These are phyloP conservation scores for Tetrastigma voinierianum DNA, from an alignment of 164 flowering plant genomes.

Conservation along the genomic window DNA sequence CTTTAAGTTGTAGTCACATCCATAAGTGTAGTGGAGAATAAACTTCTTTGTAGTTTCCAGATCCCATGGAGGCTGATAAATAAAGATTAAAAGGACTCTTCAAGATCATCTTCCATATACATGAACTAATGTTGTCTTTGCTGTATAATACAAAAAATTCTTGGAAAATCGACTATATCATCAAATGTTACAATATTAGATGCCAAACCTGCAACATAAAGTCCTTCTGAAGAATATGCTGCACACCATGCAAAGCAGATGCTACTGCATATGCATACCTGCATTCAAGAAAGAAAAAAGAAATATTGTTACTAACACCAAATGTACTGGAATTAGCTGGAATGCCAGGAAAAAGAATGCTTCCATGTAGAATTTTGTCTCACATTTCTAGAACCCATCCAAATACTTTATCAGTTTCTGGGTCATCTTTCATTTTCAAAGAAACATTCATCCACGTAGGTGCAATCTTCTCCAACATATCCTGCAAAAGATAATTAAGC, in stretches of 20 bases:
- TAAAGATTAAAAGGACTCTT: neutral
- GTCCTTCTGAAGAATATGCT: conserved; percentile 85
- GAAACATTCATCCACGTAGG: conserved; percentile 99
- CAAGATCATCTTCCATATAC: too few relatives aligned
- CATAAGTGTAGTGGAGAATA: conserved; percentile 91
- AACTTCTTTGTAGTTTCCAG: conserved; percentile 47
- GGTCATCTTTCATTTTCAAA: conserved; percentile 80
- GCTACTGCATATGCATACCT: conserved; percentile 75
- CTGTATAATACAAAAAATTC: too few relatives aligned
- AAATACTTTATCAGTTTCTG: conserved; percentile 82
- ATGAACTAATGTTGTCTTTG: too few relatives aligned
- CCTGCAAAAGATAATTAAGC: conserved; percentile 29
- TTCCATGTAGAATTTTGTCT: conserved; percentile 20
- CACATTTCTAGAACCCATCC: conserved; percentile 99
- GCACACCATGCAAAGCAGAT: conserved; percentile 89
- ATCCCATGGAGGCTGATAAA: conserved; percentile 95
- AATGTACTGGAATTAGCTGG: neutral
- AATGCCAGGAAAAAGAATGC: neutral
- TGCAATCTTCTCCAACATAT: conserved; percentile 72
- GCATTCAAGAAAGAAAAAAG: conserved; percentile 2
- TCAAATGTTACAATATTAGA: neutral
- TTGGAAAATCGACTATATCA: too few relatives aligned
- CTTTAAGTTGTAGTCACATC: conserved; percentile 84
- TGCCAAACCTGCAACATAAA: conserved; percentile 88
- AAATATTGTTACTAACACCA: neutral